A percentile compares a stretch with the other conserved stretches of the same genome.
These are phyloP conservation scores for Mycena epipterygia DNA, from an alignment of 768 basidiomycete species.

Conservation along the genomic window DNA sequence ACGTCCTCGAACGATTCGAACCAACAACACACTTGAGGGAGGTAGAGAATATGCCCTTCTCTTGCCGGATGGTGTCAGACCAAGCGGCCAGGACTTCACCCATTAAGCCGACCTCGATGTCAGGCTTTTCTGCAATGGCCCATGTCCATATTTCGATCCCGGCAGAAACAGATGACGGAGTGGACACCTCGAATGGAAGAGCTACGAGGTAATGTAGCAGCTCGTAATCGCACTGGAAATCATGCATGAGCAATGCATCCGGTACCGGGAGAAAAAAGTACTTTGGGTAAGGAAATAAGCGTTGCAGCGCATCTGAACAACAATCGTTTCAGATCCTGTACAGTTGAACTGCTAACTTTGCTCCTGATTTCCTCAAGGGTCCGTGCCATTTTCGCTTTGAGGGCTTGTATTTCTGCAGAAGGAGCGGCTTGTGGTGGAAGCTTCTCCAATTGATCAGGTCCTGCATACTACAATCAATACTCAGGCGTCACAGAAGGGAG, in stretches of 20 bases:
- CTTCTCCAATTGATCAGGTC: slow-evolving; percentile 70
- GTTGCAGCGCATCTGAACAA: slow-evolving; percentile 90
- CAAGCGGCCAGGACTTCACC: slow-evolving; percentile 90
- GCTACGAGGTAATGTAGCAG: slow-evolving; percentile 89
- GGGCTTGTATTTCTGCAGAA: slow-evolving; percentile 69
- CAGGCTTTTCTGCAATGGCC: slow-evolving; percentile 90
- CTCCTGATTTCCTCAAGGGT: slow-evolving; percentile 77
- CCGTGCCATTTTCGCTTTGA: slow-evolving; percentile 77
- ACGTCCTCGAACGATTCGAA: neutral
- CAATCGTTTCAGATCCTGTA: slow-evolving; percentile 87
- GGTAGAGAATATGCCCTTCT: slow-evolving; percentile 87
- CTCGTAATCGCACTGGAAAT: slow-evolving; percentile 81
- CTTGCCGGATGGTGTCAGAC: slow-evolving; percentile 82
- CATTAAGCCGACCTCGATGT: slow-evolving; percentile 87
- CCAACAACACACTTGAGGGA: slow-evolving; percentile 76
- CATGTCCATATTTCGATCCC: slow-evolving; percentile 98
- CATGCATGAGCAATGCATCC: neutral
- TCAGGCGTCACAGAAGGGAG: neutral
- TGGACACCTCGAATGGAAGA: slow-evolving; percentile 91
- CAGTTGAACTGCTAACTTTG: slow-evolving; percentile 80
- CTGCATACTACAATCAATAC: slow-evolving; percentile 48
- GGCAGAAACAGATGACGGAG: slow-evolving; percentile 85
- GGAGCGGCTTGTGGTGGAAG: slow-evolving; percentile 72
- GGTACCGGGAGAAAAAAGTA: slow-evolving; percentile 38
- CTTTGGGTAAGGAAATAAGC: slow-evolving; percentile 78